phyloP scores from a whole-genome alignment of 2,329 filamentous ascomycete species.

The Fusarium temperatum region DNA sequence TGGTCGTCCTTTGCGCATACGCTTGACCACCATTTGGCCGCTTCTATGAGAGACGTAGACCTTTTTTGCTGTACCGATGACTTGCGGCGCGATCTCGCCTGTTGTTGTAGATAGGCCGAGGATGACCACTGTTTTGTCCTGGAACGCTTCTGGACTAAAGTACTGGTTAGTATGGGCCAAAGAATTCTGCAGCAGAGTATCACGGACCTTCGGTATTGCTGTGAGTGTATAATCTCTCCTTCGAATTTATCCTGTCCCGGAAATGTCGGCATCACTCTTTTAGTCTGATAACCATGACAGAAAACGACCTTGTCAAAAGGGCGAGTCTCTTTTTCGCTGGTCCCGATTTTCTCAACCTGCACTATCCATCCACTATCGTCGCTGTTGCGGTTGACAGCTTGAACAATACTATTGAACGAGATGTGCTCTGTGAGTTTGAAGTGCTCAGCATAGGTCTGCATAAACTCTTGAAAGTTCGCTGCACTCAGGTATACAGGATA shows the following conservation, averaged over 20 bases:
- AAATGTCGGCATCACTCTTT: slow-evolving; percentile 8
- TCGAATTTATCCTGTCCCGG: neutral
- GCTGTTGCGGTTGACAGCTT: neutral
- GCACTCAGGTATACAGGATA: slow-evolving; percentile 11
- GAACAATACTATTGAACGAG: slow-evolving; percentile 1
- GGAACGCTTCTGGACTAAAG: neutral
- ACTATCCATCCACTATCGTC: neutral
- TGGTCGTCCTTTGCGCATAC: slow-evolving; percentile 1
- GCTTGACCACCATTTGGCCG: slow-evolving; percentile 12
- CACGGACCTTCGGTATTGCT: slow-evolving; percentile 16
- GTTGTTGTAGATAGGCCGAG: slow-evolving; percentile 13
- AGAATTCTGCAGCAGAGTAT: accelerated
- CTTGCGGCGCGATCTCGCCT: slow-evolving; percentile 2
- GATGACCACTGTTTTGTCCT: slow-evolving; percentile 7
- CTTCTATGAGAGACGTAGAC: slow-evolving; percentile 23
- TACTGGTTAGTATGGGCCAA: neutral
- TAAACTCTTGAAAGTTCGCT: slow-evolving; percentile 21
- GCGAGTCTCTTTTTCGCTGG: neutral
- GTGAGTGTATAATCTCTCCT: slow-evolving; percentile 13
- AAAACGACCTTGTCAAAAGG: slow-evolving; percentile 22
- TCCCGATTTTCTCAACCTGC: neutral
- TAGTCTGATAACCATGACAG: slow-evolving; percentile 21
- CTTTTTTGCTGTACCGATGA: neutral
- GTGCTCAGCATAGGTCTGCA: slow-evolving; percentile 17
- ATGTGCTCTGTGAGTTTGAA: neutral